A percentile compares a stretch with the other conserved stretches of the same genome.
phyloP scores from a whole-genome alignment of 305 asterid genomes.

The Salvia sclarea region DNA sequence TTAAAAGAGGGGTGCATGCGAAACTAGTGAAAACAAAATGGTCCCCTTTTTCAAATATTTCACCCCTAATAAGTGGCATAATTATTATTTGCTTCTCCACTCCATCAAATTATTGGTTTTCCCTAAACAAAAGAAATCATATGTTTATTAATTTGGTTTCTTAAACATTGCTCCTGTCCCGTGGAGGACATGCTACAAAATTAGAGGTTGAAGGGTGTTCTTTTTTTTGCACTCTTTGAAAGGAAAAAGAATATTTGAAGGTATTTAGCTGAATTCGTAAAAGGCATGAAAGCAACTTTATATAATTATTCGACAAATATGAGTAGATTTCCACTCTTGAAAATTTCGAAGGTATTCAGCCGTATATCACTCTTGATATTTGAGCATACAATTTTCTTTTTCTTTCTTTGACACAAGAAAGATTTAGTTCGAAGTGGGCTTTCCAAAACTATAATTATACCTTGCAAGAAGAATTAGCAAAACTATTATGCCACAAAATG shows the following conservation, averaged over 20 bases:
- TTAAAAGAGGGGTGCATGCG: conserved; percentile 26
- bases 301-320: no score
- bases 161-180: neutral
- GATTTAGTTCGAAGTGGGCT: neutral
- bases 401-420: neutral
- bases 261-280: no score
- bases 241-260: neutral
- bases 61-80: conserved; percentile 16
- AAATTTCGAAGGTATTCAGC: neutral
- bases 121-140: neutral
- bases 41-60: conserved; percentile 22
- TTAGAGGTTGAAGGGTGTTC: no score
- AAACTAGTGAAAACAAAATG: neutral
- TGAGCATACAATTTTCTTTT: neutral
- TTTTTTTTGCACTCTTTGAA: no score
- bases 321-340: neutral
- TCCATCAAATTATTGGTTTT: conserved; percentile 12
- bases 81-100: conserved; percentile 27
- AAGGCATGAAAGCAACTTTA: no score
- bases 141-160: neutral
- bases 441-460: neutral
- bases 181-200: no score
- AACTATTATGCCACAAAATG: no score
- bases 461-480: neutral
- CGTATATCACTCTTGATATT: neutral